These are phyloP conservation scores for Colletotrichum viniferum DNA, from an alignment of 2,329 filamentous ascomycete genomes.

Conservation along the genomic window DNA sequence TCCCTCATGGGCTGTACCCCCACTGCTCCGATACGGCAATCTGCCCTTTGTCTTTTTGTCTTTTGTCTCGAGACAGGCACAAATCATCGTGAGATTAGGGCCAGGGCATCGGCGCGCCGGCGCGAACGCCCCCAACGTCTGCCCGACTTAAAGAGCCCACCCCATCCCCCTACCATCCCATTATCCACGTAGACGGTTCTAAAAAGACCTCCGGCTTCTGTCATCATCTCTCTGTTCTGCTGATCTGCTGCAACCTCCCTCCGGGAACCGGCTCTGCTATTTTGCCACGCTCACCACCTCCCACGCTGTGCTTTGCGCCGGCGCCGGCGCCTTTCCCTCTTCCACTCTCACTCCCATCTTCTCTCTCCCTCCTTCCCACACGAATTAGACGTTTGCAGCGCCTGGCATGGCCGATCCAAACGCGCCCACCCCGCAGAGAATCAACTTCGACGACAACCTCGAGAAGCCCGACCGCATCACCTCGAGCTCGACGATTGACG, in stretches of 20 bases:
- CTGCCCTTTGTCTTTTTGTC: not conserved
- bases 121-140: not conserved
- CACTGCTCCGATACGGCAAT: not conserved
- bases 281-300: not conserved
- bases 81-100: conserved; percentile 17
- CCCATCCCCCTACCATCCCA: not conserved
- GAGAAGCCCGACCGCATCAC: conserved; percentile 5
- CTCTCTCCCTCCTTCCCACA: not conserved
- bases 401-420: not conserved
- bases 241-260: not conserved
- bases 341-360: not conserved
- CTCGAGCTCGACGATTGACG: conserved; percentile 10
- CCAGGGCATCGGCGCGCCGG: not conserved
- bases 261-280: not conserved
- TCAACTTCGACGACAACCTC: conserved; percentile 16
- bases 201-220: not conserved
- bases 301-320: conserved; percentile 2
- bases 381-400: not conserved
- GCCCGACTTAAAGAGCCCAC: not conserved
- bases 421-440: not conserved
- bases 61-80: not conserved
- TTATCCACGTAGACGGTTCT: not conserved
- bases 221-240: not conserved
- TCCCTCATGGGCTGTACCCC: not conserved
- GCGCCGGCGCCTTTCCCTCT: not conserved